Evolutionary conservation across 2,329 filamentous ascomycete species (phyloP).

Genomic region (Paraphaeosphaeria minitans): DNA sequence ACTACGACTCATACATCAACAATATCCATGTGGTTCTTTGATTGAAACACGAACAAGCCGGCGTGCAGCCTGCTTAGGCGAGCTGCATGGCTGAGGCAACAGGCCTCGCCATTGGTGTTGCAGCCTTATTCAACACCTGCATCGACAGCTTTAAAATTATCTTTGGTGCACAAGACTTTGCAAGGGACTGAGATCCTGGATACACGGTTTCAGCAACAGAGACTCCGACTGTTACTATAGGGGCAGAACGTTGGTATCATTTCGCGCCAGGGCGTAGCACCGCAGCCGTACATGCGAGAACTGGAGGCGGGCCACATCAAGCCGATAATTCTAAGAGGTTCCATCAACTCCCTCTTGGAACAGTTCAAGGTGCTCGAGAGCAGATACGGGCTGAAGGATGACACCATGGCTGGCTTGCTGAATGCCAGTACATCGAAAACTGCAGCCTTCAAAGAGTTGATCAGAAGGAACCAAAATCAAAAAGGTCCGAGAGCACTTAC

Average conservation of each 20-base stretch:
- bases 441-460: neutral
- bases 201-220: conserved; percentile 1
- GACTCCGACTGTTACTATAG: conserved; percentile 1
- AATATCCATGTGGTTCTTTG: neutral
- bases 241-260: neutral
- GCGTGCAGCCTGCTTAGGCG: neutral
- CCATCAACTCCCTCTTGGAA: neutral
- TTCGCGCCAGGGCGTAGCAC: neutral
- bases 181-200: conserved; percentile 5
- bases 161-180: conserved; percentile 9
- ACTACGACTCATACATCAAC: too few relatives aligned
- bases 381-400: neutral
- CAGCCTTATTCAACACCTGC: conserved; percentile 5
- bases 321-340: neutral
- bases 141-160: conserved; percentile 7
- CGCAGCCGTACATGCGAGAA: neutral
- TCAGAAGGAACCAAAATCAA: neutral
- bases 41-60: neutral
- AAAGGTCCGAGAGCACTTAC: neutral
- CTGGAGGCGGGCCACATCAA: neutral
- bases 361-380: neutral
- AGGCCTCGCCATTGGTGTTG: conserved; percentile 9
- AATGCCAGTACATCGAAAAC: neutral
- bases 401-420: neutral
- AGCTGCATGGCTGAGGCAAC: neutral